Conservation (phyloP, 257 asterid genomes). For the Leonotis leonurus region DNA sequence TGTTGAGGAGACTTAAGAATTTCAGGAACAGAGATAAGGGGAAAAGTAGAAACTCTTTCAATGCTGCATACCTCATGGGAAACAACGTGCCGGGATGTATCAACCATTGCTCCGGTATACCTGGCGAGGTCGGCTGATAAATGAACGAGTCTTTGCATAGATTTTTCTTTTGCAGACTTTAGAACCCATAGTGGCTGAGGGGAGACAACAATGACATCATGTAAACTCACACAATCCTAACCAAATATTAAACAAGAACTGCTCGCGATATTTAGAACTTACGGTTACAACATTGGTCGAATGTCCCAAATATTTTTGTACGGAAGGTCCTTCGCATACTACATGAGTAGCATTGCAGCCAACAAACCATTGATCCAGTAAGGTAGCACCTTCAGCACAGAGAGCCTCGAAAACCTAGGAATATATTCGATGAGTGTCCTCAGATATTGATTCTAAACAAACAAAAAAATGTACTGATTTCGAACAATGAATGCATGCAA, state of each 20-base stretch:
- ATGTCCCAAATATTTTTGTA: constrained; percentile 73
- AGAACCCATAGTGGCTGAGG: constrained; percentile 84
- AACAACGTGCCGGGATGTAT: constrained; percentile 31
- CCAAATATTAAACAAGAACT: not conserved
- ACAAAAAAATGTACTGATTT: not conserved
- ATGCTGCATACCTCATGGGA: constrained; percentile 43
- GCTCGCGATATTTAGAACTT: no score
- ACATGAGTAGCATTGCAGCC: constrained; percentile 81
- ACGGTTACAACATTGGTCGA: constrained; percentile 71
- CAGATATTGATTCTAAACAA: constrained; percentile 10
- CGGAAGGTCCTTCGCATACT: constrained; percentile 83
- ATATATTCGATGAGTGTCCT: constrained; percentile 8
- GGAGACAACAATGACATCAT: not conserved
- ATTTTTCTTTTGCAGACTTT: constrained; percentile 71
- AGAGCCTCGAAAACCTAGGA: constrained; percentile 67
- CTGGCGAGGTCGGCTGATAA: constrained; percentile 86
- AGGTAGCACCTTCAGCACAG: constrained; percentile 57
- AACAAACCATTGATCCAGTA: constrained; percentile 68
- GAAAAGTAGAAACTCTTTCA: no score
- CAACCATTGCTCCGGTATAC: constrained; percentile 58
- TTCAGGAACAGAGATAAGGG: no score
- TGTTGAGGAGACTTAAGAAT: not conserved
- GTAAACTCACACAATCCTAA: not conserved
- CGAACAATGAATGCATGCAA: not conserved
- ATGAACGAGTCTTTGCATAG: constrained; percentile 70